Base-by-base conservation (phyloP, 1,284 basidiomycete species). In the Moesziomyces aphidis region DNA sequence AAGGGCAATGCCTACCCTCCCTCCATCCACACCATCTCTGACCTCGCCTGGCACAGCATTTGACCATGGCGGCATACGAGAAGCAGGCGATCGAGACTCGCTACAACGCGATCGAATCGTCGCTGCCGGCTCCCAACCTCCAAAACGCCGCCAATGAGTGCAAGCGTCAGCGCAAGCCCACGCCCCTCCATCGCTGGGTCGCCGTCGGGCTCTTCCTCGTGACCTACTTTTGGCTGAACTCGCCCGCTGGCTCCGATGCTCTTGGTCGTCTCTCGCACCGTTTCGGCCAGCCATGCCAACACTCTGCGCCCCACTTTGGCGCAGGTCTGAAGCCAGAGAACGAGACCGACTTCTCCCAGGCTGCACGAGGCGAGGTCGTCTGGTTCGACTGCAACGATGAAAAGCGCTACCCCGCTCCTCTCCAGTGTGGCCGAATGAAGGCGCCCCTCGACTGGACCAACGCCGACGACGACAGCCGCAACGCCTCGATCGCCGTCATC, bases 361-460 rank as follows among this genome's bases (percentile, higher is more conserved):
- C 57, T 15, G 56, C 43, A 10, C 67, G 63, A 21, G 74, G 74
- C 22, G 34, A 77, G 46, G 56, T 77, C 17, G 67, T 67, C 50
- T 73, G 66, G 67, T 61, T 56, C 44, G 61, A 77, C 55, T 77
- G 74, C 52, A 66, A 36, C 17, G 65, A 73, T 34, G 54, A 66
- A 50, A 53, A 67, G 39, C 57, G 59, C 43, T 73, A 62, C 39
- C 70, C 70, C 17, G 43, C 59, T 22, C 70, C 69, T 8, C 61
- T 77, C 55, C 50, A 74, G 48, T 79, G 77, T 39, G 76, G 69
- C 39, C 61, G 66, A n/a, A 67, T 79, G 67, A 65, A 68, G 43
- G 71, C 77, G 1, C 77, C 77, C 0, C 68, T 79, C 48, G 72
- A 79, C 49, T 73, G 73, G 61, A 66, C 65, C 63, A 77, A 78